These are phyloP conservation scores for Jasminum sambac DNA, from an alignment of 257 asterid genomes.

Conservation along the genomic window DNA sequence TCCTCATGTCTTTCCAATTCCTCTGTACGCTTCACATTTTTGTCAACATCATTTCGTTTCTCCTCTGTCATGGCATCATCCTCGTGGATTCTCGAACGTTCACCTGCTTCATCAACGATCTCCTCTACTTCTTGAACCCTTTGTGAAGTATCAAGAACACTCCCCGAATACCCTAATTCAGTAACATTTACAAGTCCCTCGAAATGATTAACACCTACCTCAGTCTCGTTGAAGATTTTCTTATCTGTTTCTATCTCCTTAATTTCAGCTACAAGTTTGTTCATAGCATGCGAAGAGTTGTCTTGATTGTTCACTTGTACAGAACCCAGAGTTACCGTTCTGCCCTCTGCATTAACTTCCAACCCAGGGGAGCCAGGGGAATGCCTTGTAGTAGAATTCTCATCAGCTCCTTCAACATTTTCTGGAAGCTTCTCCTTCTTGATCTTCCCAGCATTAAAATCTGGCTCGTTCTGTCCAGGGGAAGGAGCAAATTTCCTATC, in stretches of 20 bases:
- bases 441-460: conserved; percentile 26
- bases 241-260: conserved; percentile 29
- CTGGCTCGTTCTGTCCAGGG: conserved; percentile 28
- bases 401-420: conserved; percentile 46
- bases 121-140: conserved; percentile 28
- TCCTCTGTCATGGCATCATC: conserved; percentile 31
- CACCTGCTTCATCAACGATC: conserved; percentile 31
- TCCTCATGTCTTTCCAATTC: conserved; percentile 29
- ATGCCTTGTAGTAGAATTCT: conserved; percentile 34
- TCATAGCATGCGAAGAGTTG: conserved; percentile 23
- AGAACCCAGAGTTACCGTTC: conserved; percentile 39
- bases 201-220: conserved; percentile 20
- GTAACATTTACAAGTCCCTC: conserved; percentile 27
- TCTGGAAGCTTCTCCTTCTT: conserved; percentile 31
- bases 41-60: conserved; percentile 26
- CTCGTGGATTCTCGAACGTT: conserved; percentile 26
- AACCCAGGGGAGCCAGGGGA: conserved; percentile 37
- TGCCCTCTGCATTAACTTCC: conserved; percentile 34
- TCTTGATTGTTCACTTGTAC: conserved; percentile 37
- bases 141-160: conserved; percentile 28
- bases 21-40: conserved; percentile 29
- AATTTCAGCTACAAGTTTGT: conserved; percentile 24
- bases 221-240: conserved; percentile 25
- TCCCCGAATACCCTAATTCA: conserved; percentile 24
- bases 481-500: conserved; percentile 39